Base-by-base conservation (phyloP, 768 basidiomycete genomes). In the Lepiota venenata region DNA sequence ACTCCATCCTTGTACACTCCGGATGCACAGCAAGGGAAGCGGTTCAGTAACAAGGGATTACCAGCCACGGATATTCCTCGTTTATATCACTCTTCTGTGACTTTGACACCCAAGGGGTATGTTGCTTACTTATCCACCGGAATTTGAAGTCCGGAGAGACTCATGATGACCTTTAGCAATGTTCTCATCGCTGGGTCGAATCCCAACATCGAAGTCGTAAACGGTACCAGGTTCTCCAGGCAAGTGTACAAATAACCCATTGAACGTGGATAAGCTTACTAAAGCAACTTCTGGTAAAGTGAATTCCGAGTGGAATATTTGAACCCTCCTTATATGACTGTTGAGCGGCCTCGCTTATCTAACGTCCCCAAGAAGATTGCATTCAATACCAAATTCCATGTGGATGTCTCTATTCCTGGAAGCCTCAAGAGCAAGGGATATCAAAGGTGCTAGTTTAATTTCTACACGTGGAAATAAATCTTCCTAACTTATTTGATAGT, bases 41-140 rank as follows among this genome's bases (percentile, higher is more conserved):
- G 75, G 38, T 76, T 73, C 68, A 78, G 74, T 67, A 76, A 75
- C 58, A 67, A 70, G n/a, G 78, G 77, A 22, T 58, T 78, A 52
- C 72, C 75, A 20, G 66, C 69, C 10, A 69, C 71, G 1, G 56
- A 66, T 37, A 74, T 84, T 56, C 74, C 82, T 47, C 70, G 84
- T 14, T 43, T 87, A 67, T 87, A 87, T 69, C 85, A 87, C 66
- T 84, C 83, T 1, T 73, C 74, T 5, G 81, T 77, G 12, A 80
- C 78, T 36, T 69, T 85, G 57, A 76, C 83, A 11, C 77, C 80
- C n/a, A 78, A 78, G 56, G 81, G 81, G 59, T 77, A 70, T 37
- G 68, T 76, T 11, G 32, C 9, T 2, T 9, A 9, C 59, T 75
- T 55, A 66, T 29, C 15, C 7, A 25, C 18, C 10, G 32, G 10